phyloP scores from a whole-genome alignment of 2,329 filamentous ascomycete genomes.

The Alternaria brassicicola region DNA sequence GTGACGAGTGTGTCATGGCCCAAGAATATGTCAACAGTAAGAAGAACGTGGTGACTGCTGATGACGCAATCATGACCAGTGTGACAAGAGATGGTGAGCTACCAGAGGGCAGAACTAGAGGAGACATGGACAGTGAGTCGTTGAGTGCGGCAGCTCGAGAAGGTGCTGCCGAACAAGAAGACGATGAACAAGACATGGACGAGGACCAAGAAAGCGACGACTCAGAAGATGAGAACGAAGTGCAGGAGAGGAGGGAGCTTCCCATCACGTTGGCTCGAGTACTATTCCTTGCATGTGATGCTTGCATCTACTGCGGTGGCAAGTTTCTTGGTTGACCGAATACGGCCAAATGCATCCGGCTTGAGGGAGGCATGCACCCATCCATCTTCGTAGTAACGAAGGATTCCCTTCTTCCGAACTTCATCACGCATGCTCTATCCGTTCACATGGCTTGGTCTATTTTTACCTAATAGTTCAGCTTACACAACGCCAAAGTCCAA shows the following conservation, averaged over 20 bases:
- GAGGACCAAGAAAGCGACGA: neutral
- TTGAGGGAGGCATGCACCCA: neutral
- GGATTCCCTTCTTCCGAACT: neutral
- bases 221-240: neutral
- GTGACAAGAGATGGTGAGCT: neutral
- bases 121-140: neutral
- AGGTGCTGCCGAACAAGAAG: neutral
- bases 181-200: neutral
- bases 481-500: no score
- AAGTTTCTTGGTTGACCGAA: constrained; percentile 40
- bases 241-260: constrained; percentile 1
- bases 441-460: neutral
- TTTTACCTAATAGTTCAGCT: neutral
- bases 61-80: neutral
- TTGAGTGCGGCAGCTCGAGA: neutral
- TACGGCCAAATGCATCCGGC: neutral
- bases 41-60: constrained; percentile 1
- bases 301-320: constrained; percentile 47
- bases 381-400: neutral
- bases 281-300: constrained; percentile 45
- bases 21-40: constrained; percentile 23
- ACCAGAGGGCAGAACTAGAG: neutral
- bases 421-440: neutral
- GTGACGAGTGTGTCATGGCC: constrained; percentile 48
- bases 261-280: constrained; percentile 37